Conservation (phyloP, 192 early-diverging fungal species). For the Backusella luteola region DNA sequence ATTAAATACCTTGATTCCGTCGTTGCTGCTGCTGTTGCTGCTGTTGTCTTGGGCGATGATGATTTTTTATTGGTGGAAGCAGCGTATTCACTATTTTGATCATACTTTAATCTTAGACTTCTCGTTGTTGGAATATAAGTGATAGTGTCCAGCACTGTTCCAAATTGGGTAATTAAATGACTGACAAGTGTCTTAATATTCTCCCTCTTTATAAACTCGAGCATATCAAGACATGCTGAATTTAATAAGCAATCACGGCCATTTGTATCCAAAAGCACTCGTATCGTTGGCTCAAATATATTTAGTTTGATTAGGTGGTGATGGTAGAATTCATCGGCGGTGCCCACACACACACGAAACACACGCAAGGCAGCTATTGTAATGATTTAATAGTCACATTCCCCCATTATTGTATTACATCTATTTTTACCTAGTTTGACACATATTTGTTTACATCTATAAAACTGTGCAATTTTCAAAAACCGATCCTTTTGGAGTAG, state of each 20-base stretch:
- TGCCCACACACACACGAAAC: conserved; percentile 72
- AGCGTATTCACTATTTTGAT: conserved; percentile 57
- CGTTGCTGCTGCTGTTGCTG: background rate
- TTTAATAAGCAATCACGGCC: conserved; percentile 81
- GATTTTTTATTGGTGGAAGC: conserved; percentile 30
- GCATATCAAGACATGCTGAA: conserved; percentile 88
- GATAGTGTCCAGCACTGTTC: conserved; percentile 56
- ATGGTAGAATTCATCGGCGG: conserved; percentile 83
- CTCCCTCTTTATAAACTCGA: conserved; percentile 77
- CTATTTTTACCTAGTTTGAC: conserved; percentile 62
- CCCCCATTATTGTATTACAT: background rate
- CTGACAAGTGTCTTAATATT: conserved; percentile 68
- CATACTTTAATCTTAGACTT: conserved; percentile 54
- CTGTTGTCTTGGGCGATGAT: background rate
- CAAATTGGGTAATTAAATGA: conserved; percentile 64
- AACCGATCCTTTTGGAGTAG: conserved; percentile 63
- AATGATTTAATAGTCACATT: background rate
- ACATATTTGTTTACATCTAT: conserved; percentile 64
- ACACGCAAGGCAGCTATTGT: conserved; percentile 74
- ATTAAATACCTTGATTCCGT: conserved; percentile 27
- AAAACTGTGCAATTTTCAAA: conserved; percentile 60
- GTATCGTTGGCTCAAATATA: conserved; percentile 67
- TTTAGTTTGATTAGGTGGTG: conserved; percentile 74
- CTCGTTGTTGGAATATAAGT: conserved; percentile 65
- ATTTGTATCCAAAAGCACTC: conserved; percentile 57